Base-by-base conservation (phyloP, 345 rosid species). In the Arabidopsis suecica region DNA sequence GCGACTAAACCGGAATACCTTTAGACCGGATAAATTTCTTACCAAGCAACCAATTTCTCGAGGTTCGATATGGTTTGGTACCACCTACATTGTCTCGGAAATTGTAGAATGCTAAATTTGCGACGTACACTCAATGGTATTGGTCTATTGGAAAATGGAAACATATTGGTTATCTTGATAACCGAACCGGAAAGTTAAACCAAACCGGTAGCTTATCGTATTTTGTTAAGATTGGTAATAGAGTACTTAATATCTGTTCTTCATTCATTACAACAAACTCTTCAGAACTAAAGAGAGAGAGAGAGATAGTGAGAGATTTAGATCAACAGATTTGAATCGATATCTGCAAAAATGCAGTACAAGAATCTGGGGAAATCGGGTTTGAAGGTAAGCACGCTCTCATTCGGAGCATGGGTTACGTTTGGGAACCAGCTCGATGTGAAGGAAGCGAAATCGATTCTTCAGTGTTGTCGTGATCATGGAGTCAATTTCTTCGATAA, bases 401-500 rank as follows among this genome's bases (percentile, higher is more conserved):
- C 97, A 0, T 95, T 81, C 59, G 99, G 97, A 11, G 86, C 97
- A 0, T 95, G 99, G 99, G 99, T 95, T 5, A 92, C 88, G 72
- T 95, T 95, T 80, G 97, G 99, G 23, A 95, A 95, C 78, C 97
- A 95, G 81, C 88, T 95, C 6, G 99, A 95, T 74, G 97, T 95
- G 33, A 95, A 92, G 73, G 99, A 95, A 65, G 99, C 94, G 4
- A 95, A 92, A 72, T 91, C 99, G 34, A 77, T 95, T 51, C 86
- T 92, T 34, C 97, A 90, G 77, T 95, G 99, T 78, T 90, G 98
- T 85, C 82, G 95, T 2, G 97, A 90, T 75, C 61, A 82, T 38
- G 97, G 99, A 22, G 99, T 95, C 78, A 95, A 92, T 81, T 95
- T 95, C 91, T 95, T 95, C 83, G 99, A 95, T 66, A 95, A 95